Conservation (phyloP, 1,139 yeast genomes). For the Scheffersomyces illinoinensis region DNA sequence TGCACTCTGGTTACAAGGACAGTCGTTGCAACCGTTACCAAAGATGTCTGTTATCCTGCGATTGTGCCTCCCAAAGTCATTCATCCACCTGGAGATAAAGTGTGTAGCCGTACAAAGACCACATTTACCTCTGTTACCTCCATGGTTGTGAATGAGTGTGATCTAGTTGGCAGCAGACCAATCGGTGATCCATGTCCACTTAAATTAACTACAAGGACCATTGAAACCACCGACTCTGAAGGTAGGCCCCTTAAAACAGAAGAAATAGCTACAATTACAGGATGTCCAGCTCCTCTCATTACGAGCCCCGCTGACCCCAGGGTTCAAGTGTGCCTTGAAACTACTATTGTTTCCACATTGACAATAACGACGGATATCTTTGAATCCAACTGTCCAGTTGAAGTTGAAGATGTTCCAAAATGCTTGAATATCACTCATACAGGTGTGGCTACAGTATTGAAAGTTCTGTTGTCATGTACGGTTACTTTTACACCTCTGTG, state of each 20-base stretch:
- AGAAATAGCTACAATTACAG: not conserved
- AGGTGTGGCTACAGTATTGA: not conserved
- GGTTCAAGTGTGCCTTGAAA: not conserved
- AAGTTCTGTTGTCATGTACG: not conserved
- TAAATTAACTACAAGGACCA: not conserved
- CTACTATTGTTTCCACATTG: not conserved
- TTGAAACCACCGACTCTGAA: not conserved
- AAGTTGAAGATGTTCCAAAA: not conserved
- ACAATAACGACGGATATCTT: not conserved
- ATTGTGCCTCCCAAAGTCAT: not conserved
- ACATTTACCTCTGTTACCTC: not conserved
- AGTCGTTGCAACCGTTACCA: not conserved
- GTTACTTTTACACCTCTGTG: not conserved
- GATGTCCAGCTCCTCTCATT: not conserved
- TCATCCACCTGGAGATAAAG: not conserved
- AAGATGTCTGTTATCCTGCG: not conserved
- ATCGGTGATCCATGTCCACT: not conserved
- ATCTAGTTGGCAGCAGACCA: not conserved
- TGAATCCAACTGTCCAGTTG: not conserved
- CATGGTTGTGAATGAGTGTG: not conserved
- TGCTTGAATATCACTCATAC: not conserved
- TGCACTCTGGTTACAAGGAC: not conserved
- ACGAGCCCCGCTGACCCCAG: not conserved
- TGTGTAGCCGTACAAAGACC: not conserved
- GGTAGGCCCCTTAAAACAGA: not conserved